Conservation (phyloP, 108 stramenopile species). For the Heterococcus sp. region DNA sequence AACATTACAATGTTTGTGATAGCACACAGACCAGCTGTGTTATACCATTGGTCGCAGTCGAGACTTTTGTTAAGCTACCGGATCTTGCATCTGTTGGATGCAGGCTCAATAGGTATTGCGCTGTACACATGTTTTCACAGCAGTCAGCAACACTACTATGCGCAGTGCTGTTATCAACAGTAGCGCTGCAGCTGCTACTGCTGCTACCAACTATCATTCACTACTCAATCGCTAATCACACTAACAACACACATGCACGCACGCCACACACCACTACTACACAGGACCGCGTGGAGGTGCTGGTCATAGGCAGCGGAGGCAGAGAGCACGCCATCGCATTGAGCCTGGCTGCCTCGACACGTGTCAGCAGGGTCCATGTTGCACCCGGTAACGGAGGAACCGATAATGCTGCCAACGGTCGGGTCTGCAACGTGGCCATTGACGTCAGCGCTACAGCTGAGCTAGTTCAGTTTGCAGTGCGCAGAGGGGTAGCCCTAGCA, state of each 20-base stretch:
- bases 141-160: too few species aligned
- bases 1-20: too few species aligned
- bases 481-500: constrained; percentile 32
- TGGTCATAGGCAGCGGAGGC: constrained; percentile 60
- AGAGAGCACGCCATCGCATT: constrained; percentile 63
- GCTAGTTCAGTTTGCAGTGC: constrained; percentile 19
- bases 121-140: too few species aligned
- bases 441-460: constrained; percentile 7
- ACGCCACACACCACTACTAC: not conserved
- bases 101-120: too few species aligned
- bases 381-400: constrained; percentile 58
- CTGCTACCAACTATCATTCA: too few species aligned
- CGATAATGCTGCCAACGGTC: constrained; percentile 2
- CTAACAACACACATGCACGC: not conserved
- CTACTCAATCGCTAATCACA: too few species aligned
- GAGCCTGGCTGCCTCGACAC: constrained; percentile 37
- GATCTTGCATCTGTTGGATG: too few species aligned
- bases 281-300: constrained; percentile 28
- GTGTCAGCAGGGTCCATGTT: constrained; percentile 43
- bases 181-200: too few species aligned
- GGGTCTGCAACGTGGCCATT: constrained; percentile 20
- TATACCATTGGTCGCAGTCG: too few species aligned
- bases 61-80: too few species aligned
- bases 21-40: too few species aligned
- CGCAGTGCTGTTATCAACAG: too few species aligned